Conservation (phyloP, 208 protist species). For the Entamoeba dispar region DNA sequence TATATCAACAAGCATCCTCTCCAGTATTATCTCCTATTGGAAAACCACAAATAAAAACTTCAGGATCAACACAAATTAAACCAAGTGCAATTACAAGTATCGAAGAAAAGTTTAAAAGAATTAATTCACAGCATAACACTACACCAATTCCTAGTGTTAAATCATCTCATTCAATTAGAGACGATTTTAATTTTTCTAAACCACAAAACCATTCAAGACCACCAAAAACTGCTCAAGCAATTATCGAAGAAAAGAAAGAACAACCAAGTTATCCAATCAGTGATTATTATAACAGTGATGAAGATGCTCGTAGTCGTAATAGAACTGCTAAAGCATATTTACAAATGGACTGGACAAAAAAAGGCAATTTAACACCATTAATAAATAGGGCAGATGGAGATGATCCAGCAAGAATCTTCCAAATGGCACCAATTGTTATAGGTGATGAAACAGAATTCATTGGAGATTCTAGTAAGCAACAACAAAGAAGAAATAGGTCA, state of each 20-base stretch:
- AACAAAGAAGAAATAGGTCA: neutral
- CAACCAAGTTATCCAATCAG: neutral
- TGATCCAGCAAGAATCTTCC: neutral
- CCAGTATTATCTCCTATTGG: too few species aligned
- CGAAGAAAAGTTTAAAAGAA: neutral
- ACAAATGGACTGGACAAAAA: neutral
- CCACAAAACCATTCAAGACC: neutral
- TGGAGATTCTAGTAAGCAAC: neutral
- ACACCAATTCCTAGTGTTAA: neutral
- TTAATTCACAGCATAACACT: neutral
- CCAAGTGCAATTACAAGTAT: too few species aligned
- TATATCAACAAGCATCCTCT: too few species aligned
- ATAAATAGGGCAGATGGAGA: neutral
- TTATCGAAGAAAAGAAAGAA: neutral
- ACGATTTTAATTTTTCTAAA: too few species aligned
- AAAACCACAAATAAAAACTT: too few species aligned
- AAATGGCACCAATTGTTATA: neutral
- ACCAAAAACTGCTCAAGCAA: neutral
- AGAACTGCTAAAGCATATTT: neutral
- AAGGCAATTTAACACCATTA: neutral
- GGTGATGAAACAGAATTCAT: neutral
- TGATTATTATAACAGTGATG: neutral
- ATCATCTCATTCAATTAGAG: neutral
- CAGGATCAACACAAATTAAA: too few species aligned
- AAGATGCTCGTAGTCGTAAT: neutral